Evolutionary conservation across 2,329 filamentous ascomycete genomes (phyloP).

Genomic region (Paecilomyces sp.): DNA sequence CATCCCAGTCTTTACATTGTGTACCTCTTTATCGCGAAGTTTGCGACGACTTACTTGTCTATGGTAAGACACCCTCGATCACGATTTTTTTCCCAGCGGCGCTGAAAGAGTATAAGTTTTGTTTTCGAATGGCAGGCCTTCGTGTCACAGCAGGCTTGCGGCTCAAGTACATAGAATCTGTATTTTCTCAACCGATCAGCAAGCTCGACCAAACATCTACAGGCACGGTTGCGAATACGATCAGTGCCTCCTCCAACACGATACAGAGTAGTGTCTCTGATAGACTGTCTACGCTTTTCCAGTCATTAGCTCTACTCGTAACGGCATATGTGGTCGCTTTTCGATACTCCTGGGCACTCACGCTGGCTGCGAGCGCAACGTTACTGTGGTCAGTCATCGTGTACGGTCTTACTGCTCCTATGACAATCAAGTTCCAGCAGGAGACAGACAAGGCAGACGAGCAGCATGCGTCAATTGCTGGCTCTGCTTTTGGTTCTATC

Average conservation of each 20-base stretch:
- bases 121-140: constrained; percentile 44
- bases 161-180: constrained; percentile 41
- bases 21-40: constrained; percentile 52
- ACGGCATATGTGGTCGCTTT: constrained; percentile 47
- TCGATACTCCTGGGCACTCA: constrained; percentile 46
- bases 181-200: constrained; percentile 45
- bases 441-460: constrained; percentile 30
- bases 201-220: constrained; percentile 44
- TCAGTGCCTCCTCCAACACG: constrained; percentile 47
- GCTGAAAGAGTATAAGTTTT: constrained; percentile 23
- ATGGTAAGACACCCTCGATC: constrained; percentile 32
- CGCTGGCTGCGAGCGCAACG: constrained; percentile 41
- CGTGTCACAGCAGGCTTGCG: constrained; percentile 45
- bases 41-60: constrained; percentile 48
- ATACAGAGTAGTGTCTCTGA: constrained; percentile 51
- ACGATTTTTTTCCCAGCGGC: constrained; percentile 1
- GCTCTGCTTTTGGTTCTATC: constrained; percentile 36
- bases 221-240: constrained; percentile 44
- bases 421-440: constrained; percentile 25
- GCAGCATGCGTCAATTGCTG: constrained; percentile 30
- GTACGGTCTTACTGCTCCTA: constrained; percentile 24
- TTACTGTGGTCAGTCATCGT: constrained; percentile 36
- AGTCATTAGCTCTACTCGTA: constrained; percentile 34
- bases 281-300: constrained; percentile 39
- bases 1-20: constrained; percentile 46